Percentiles rank a stretch among this genome's conserved stretches.
These are phyloP conservation scores for Eutypa lata DNA, from an alignment of 2,329 filamentous ascomycete genomes.

Conservation along the genomic window DNA sequence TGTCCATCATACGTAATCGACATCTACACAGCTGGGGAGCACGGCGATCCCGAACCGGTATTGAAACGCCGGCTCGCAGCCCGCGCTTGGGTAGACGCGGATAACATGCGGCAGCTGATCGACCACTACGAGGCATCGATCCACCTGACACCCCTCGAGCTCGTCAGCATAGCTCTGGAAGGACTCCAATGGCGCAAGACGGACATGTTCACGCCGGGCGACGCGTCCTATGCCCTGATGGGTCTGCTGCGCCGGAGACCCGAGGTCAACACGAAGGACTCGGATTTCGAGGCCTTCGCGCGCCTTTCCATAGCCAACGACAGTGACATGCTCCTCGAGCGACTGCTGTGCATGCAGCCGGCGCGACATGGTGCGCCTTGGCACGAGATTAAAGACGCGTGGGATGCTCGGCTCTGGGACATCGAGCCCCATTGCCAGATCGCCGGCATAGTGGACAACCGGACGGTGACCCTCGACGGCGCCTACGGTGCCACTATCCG, in stretches of 20 bases:
- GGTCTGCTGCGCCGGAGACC: constrained; percentile 40
- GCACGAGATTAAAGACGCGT: constrained; percentile 39
- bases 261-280: constrained; percentile 33
- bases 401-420: constrained; percentile 40
- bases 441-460: constrained; percentile 36
- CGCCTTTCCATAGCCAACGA: constrained; percentile 44
- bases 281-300: constrained; percentile 45
- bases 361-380: constrained; percentile 29
- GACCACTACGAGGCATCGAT: constrained; percentile 43
- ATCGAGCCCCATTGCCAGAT: constrained; percentile 39
- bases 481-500: constrained; percentile 34
- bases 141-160: constrained; percentile 36
- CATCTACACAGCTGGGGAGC: no score
- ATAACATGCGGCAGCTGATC: constrained; percentile 36
- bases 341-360: constrained; percentile 41
- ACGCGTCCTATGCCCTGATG: constrained; percentile 44
- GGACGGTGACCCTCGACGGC: constrained; percentile 37
- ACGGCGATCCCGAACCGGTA: constrained; percentile 12
- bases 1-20: no score
- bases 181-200: constrained; percentile 38
- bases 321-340: constrained; percentile 40
- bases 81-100: constrained; percentile 37
- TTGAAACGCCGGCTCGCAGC: constrained; percentile 38
- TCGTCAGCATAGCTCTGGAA: constrained; percentile 27
- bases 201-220: constrained; percentile 33